Evolutionary conservation across 495 filamentous ascomycete genomes (phyloP).

Genomic region (Chaetomidium leptoderma): DNA sequence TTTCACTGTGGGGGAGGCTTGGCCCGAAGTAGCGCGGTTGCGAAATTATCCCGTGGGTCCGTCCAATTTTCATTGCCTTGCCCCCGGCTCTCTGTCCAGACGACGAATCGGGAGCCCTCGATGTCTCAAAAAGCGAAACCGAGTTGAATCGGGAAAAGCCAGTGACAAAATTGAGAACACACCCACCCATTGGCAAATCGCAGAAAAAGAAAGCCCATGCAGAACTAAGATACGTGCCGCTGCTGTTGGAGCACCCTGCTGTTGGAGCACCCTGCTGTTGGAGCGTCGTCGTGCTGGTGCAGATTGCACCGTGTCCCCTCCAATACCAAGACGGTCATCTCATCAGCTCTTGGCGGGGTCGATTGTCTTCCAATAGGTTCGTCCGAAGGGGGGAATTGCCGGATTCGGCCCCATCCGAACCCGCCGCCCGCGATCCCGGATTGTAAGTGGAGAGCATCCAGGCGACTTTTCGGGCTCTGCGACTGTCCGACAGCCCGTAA

Average conservation of each 20-base stretch:
- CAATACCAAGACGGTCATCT: too few species aligned
- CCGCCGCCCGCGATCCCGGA: slow-evolving; percentile 14
- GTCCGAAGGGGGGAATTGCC: background rate
- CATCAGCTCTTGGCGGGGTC: slow-evolving; percentile 8
- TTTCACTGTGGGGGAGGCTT: background rate
- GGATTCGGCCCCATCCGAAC: slow-evolving; percentile 19
- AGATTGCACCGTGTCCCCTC: background rate
- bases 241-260: too few species aligned
- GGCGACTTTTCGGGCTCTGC: slow-evolving; percentile 5
- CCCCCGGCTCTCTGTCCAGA: background rate
- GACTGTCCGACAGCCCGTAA: slow-evolving; percentile 13
- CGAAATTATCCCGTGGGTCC: background rate
- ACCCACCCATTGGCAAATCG: too few species aligned
- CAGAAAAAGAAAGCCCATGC: too few species aligned
- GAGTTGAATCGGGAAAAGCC: too few species aligned
- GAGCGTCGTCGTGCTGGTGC: background rate
- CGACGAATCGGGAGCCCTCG: background rate
- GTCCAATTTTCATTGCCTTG: background rate
- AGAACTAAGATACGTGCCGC: too few species aligned
- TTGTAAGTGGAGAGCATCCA: background rate
- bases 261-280: background rate
- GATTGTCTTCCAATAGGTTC: background rate
- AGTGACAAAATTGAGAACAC: too few species aligned
- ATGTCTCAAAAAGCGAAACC: slow-evolving; percentile 1
- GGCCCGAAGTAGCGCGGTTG: background rate